Conservation (phyloP, 805 yeast species). For the Metschnikowia henanensis region DNA sequence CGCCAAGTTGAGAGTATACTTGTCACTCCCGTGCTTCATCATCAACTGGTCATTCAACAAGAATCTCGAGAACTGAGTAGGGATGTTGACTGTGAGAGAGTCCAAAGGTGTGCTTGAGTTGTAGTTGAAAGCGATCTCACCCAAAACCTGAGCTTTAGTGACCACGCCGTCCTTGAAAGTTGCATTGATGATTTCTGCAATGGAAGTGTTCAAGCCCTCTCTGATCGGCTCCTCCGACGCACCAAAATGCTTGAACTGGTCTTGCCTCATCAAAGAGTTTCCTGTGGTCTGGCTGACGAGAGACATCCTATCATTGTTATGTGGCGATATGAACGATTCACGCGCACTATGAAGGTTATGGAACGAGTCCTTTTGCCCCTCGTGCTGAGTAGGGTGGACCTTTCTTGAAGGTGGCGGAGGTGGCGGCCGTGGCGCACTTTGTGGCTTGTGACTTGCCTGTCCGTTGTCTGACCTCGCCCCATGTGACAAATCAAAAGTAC, state of each 20-base stretch:
- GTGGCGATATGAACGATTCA: slow-evolving; percentile 26
- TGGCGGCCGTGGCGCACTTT: slow-evolving; percentile 33
- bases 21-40: slow-evolving; percentile 26
- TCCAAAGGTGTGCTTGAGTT: slow-evolving; percentile 29
- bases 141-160: slow-evolving; percentile 62
- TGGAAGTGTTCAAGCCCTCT: slow-evolving; percentile 72
- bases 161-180: slow-evolving; percentile 67
- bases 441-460: not conserved
- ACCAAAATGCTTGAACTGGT: slow-evolving; percentile 38
- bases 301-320: slow-evolving; percentile 16
- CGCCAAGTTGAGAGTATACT: slow-evolving; percentile 46
- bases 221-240: slow-evolving; percentile 12
- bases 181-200: slow-evolving; percentile 85
- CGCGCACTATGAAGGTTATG: slow-evolving; percentile 44
- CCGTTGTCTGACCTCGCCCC: not conserved
- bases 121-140: slow-evolving; percentile 85
- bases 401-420: slow-evolving; percentile 63
- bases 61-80: slow-evolving; percentile 50
- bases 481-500: not conserved
- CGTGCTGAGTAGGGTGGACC: slow-evolving; percentile 20
- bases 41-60: slow-evolving; percentile 42
- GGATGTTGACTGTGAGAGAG: slow-evolving; percentile 39
- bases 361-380: slow-evolving; percentile 28
- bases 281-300: slow-evolving; percentile 43
- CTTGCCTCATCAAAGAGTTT: slow-evolving; percentile 46